Evolutionary conservation across 2,329 filamentous ascomycete genomes (phyloP).

Genomic region (Fusarium fujikuroi): DNA sequence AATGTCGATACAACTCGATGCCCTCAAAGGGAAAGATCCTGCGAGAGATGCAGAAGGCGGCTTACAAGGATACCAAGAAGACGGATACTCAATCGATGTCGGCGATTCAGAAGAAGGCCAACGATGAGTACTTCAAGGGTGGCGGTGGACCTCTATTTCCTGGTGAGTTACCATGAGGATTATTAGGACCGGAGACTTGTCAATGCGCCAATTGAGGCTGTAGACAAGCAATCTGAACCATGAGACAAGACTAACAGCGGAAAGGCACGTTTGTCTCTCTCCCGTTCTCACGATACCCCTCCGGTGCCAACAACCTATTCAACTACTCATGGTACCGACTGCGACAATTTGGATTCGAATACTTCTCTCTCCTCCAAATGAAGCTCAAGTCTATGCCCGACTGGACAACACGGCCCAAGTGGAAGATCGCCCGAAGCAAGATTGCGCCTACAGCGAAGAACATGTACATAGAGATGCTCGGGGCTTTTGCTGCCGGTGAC

Average conservation of each 20-base stretch:
- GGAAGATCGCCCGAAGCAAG: slow-evolving; percentile 54
- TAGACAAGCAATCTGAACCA: neutral
- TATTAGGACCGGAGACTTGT: neutral
- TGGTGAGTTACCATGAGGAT: slow-evolving; percentile 38
- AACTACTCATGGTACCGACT: slow-evolving; percentile 53
- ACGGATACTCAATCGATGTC: slow-evolving; percentile 47
- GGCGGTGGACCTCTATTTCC: slow-evolving; percentile 51
- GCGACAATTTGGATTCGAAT: slow-evolving; percentile 51
- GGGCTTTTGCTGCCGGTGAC: slow-evolving; percentile 70
- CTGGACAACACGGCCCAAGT: slow-evolving; percentile 55
- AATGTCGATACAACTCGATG: slow-evolving; percentile 44
- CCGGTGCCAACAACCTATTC: slow-evolving; percentile 43
- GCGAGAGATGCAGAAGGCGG: slow-evolving; percentile 45
- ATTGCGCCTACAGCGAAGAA: slow-evolving; percentile 65
- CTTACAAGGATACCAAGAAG: slow-evolving; percentile 36
- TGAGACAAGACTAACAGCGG: neutral
- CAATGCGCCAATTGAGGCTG: slow-evolving; percentile 4
- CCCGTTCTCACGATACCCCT: slow-evolving; percentile 51
- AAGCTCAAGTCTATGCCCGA: slow-evolving; percentile 59
- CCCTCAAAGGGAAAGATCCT: slow-evolving; percentile 42
- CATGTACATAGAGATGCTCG: slow-evolving; percentile 70
- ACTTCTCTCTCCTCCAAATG: slow-evolving; percentile 50
- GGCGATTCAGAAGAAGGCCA: slow-evolving; percentile 46
- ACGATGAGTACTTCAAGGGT: slow-evolving; percentile 49
- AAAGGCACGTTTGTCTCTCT: slow-evolving; percentile 62